Evolutionary conservation across 306 rosid species (phyloP).

Genomic region (Cucumis hystrix): DNA sequence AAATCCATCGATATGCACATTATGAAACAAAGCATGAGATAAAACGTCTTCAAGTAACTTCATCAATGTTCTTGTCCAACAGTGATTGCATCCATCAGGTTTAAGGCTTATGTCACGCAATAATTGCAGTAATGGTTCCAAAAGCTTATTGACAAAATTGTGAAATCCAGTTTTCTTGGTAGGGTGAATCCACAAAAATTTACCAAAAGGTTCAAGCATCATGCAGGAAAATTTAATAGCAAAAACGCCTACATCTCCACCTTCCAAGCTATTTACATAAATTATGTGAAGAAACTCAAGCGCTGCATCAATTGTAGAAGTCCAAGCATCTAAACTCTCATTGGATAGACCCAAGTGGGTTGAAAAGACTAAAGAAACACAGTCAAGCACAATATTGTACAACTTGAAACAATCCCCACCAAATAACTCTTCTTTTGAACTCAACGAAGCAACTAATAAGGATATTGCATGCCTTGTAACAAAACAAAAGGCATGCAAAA

Average conservation of each 20-base stretch:
- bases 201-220: conserved; percentile 74
- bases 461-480: conserved; percentile 38
- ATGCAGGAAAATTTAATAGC: conserved; percentile 34
- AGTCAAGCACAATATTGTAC: conserved; percentile 40
- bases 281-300: conserved; percentile 46
- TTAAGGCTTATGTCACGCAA: conserved; percentile 35
- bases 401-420: conserved; percentile 29
- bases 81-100: conserved; percentile 22
- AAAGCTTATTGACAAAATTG: conserved; percentile 58
- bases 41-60: conserved; percentile 60
- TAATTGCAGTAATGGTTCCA: conserved; percentile 65
- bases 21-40: conserved; percentile 64
- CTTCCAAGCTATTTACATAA: conserved; percentile 27
- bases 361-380: conserved; percentile 59
- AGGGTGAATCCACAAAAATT: conserved; percentile 50
- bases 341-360: conserved; percentile 61
- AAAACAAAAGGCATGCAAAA: conserved; percentile 37
- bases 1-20: conserved; percentile 61
- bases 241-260: conserved; percentile 27
- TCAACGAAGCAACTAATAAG: conserved; percentile 10
- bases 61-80: conserved; percentile 29
- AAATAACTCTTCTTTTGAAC: conserved; percentile 15
- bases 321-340: conserved; percentile 65
- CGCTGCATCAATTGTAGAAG: conserved; percentile 32
- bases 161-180: conserved; percentile 57